Evolutionary conservation across 331 rosid genomes (phyloP).

Genomic region (Pyrus hybrid): DNA sequence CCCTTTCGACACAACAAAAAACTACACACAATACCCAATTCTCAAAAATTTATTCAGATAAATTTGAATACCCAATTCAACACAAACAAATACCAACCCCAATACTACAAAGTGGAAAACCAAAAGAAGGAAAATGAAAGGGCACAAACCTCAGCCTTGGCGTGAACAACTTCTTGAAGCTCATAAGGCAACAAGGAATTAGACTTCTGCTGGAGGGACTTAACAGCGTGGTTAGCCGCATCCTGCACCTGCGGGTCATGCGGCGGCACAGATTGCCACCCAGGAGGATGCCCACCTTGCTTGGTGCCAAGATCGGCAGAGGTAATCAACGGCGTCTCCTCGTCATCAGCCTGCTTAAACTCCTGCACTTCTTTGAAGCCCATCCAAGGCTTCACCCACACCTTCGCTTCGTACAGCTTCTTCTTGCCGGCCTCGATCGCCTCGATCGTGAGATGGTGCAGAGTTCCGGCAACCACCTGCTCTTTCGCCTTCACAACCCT

Average conservation of each 20-base stretch:
- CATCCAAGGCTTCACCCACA: conserved; percentile 98
- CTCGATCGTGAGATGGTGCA: conserved; percentile 80
- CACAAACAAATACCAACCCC: not conserved
- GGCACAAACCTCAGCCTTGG: conserved; percentile 84
- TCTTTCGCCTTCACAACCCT: conserved; percentile 80
- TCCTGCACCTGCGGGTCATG: conserved; percentile 91
- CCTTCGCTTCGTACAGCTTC: conserved; percentile 72
- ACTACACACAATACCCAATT: not conserved
- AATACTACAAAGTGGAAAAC: too few relatives aligned
- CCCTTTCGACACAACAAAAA: not conserved
- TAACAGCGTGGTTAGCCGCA: conserved; percentile 86
- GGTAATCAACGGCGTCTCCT: conserved; percentile 34
- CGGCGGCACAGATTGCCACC: conserved; percentile 70
- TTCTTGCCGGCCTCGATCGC: conserved; percentile 67
- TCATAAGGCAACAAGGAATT: conserved; percentile 78
- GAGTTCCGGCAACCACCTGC: conserved; percentile 76
- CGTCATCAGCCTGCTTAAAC: conserved; percentile 59
- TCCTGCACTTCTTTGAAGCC: conserved; percentile 70
- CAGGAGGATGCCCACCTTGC: conserved; percentile 55
- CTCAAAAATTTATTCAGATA: not conserved
- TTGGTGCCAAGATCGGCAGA: conserved; percentile 75
- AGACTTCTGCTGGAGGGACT: conserved; percentile 81
- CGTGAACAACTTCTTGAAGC: conserved; percentile 76
- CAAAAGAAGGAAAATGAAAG: not conserved
- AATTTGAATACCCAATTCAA: not conserved